Evolutionary conservation across 805 yeast species (phyloP), one percentile per base, ranked within the genome.

Genomic region (Maudiozyma serrabonitensis): DNA sequence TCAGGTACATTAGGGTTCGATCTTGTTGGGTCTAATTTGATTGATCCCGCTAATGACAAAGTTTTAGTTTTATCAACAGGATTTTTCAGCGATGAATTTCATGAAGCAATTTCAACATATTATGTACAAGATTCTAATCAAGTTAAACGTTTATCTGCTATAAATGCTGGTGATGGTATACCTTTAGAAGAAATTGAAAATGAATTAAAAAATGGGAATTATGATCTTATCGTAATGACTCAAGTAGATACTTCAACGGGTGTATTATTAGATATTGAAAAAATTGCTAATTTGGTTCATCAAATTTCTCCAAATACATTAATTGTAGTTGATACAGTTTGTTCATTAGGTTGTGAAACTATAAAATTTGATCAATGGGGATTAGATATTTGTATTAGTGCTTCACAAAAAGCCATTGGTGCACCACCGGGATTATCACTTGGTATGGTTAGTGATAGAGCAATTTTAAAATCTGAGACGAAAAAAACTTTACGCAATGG

Each of bases 1-100:
- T 84, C 95, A 1, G 98, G 98, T 50, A 88, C 97, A 19, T 75
- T 90, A 41, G 98, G 98, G 37, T 90, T 96, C 96, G 98, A 90
- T 62, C 72, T 90, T 53, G 82, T 80, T 41, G 95, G 84, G 25
- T 76, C 95, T 34, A 90, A 91, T 69, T 73, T 89, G 56, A 61
- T 87, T 48, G 60, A 70, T 16, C 73, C 76, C 2, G 81, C 80
- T 47, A 82, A 80, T 49, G 95, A 89, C 51, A 75, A 79, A 43
- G 91, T 80, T 6, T 76, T 91, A 56, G 87, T 90, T 28, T 74
- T 91, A 53, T 82, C 93, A 49, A 89, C 98, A 12, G 99, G 98
- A 5, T 90, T 79, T 67, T 90, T 90, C 69, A 80, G 90, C 13
- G 95, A 88, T 65, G 75, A 82, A 2, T 85, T 88, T 69, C 90